These are phyloP conservation scores for Ophiosphaerella herpotricha DNA, from an alignment of 2,329 filamentous ascomycete genomes.

Conservation along the genomic window DNA sequence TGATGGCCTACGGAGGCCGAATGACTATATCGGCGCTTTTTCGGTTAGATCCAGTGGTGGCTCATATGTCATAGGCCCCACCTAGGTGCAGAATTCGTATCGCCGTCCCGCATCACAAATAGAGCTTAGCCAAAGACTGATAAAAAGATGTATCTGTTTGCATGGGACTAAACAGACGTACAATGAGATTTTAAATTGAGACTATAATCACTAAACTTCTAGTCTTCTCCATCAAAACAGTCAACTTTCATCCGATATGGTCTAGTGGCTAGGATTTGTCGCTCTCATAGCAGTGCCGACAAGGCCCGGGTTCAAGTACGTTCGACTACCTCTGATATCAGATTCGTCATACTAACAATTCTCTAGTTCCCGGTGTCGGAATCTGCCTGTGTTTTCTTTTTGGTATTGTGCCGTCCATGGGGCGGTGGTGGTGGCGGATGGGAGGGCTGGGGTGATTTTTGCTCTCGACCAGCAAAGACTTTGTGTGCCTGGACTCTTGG, in stretches of 20 bases:
- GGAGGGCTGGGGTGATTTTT: not conserved
- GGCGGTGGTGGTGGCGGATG: not conserved
- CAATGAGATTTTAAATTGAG: not conserved
- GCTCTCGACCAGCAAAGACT: too few relatives aligned
- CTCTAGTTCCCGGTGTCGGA: constrained; percentile 37
- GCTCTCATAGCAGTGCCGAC: constrained; percentile 41
- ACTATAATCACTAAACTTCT: not conserved
- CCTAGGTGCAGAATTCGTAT: not conserved
- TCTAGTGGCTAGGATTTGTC: constrained; percentile 44
- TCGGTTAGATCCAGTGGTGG: not conserved
- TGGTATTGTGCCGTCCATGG: not conserved
- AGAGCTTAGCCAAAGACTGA: too few relatives aligned
- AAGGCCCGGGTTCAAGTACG: constrained; percentile 39
- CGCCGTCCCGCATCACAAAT: not conserved
- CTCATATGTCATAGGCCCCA: not conserved
- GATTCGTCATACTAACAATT: too few relatives aligned
- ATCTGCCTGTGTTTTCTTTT: constrained; percentile 13
- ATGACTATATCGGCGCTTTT: not conserved
- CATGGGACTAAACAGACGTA: not conserved
- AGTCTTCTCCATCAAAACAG: not conserved
- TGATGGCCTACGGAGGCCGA: not conserved
- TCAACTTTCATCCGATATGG: constrained; percentile 14
- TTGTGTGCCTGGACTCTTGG: not conserved
- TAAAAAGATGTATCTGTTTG: too few relatives aligned
- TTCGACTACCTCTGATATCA: too few relatives aligned